These are phyloP conservation scores for Phytopythium chamaehyphon DNA, from an alignment of 352 stramenopile species.

Conservation along the genomic window DNA sequence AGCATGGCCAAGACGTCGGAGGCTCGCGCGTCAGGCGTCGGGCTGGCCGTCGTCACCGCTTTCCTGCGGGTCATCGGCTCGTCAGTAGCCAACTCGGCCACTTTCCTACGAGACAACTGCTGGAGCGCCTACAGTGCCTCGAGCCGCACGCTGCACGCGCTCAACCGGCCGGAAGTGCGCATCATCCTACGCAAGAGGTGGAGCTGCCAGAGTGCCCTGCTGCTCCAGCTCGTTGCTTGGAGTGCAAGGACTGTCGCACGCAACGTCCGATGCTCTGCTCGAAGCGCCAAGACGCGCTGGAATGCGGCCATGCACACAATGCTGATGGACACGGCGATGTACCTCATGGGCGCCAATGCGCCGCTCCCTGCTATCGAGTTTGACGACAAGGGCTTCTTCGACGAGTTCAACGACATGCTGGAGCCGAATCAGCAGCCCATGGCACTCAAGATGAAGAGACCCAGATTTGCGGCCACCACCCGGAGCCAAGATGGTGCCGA, in stretches of 20 bases:
- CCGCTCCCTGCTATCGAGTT: slow-evolving; percentile 7
- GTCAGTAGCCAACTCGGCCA: background rate
- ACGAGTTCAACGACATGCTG: slow-evolving; percentile 26
- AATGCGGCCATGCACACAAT: background rate
- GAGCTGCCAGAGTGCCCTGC: slow-evolving; percentile 3
- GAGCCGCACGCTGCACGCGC: slow-evolving; percentile 5
- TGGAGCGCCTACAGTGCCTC: slow-evolving; percentile 7
- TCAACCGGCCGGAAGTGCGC: slow-evolving; percentile 9
- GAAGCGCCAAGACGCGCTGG: background rate
- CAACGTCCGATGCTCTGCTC: slow-evolving; percentile 2
- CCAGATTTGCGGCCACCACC: no score
- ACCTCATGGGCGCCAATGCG: slow-evolving; percentile 6
- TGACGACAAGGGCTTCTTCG: slow-evolving; percentile 16
- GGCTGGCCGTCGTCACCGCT: background rate
- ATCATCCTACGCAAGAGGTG: slow-evolving; percentile 6
- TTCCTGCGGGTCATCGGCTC: slow-evolving; percentile 2
- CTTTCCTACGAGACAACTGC: slow-evolving; percentile 7
- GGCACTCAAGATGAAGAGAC: background rate
- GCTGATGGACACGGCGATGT: slow-evolving; percentile 5
- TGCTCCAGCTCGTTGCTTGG: slow-evolving; percentile 4
- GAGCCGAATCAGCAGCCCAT: background rate
- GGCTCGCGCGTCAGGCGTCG: background rate
- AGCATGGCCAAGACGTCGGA: background rate
- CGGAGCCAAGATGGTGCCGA: background rate
- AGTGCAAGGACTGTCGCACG: background rate